Evolutionary conservation across 176 grass and related monocot species (phyloP), one percentile per base, ranked within the genome.

Genomic region (Avena sativa): DNA sequence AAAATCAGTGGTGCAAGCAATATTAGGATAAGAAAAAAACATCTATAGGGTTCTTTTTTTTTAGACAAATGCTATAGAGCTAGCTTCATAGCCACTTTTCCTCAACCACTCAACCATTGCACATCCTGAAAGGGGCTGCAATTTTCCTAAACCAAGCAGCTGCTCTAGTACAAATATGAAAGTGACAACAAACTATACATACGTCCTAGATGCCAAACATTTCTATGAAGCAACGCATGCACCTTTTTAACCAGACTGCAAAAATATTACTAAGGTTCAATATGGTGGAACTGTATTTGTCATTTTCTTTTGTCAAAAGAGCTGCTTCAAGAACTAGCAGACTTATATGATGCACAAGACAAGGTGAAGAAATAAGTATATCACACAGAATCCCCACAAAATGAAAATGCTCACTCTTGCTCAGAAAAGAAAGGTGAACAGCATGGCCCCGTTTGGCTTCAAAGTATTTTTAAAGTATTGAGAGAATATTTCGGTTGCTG

Each of bases 361-460:
- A 82, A 49, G 71, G 21, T 20, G 28, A 71, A 82, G 28, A 76
- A 68, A 50, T 67, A 66, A 85, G 36, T 81, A 26, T 74, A 73
- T 85, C 46, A 64, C 46, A 64, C 56, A 79, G 48, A 32, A 61
- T 55, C 32, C 25, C 48, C 81, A 38, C n/a, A 88, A 80, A 46
- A 79, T 71, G 40, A 20, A 81, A 81, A 50, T 2, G 4, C 38
- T 71, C 61, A 70, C 51, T 58, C 43, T 86, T 82, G 78, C 52
- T 78, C 48, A 71, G 40, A 56, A 30, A 67, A 72, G 51, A 84
- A 82, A 40, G 26, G 32, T 20, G 10, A 68, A 36, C 34, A 36
- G 34, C 2, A 36, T 36, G 34, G 34, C 34, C 34, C 34, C 34
- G 34, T 36, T 36, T 36, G 34, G 34, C 34, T 36, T 36, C 34